Evolutionary conservation across 2,329 filamentous ascomycete species (phyloP), one percentile per base, ranked within the genome.

Genomic region (Aspergillus ochraceoroseus): DNA sequence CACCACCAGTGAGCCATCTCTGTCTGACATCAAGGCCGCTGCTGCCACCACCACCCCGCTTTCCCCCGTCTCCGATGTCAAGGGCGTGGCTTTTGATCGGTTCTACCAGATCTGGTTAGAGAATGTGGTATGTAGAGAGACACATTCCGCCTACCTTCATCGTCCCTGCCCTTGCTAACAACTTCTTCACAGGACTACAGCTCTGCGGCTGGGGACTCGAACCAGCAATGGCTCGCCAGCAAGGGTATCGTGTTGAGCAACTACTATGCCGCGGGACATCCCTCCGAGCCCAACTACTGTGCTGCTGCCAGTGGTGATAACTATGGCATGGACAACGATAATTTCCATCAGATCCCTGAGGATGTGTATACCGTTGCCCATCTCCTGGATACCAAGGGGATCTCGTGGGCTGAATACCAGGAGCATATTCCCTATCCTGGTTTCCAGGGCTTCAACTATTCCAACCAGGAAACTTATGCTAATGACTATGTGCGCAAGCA

Each of bases 401-500:
- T 87, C 57, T 71, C 74, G 1, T 87, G 82, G 82, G 82, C 70
- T 40, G 70, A 81, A 48, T 92, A 90, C 65, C 78, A 89, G 60
- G 85, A 92, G 59, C 80, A 87, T 55, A 74, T 84, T 74, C 86
- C 85, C 4, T 87, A 80, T 63, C 73, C 78, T 3, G 86, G 86
- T 7, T 90, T 79, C 62, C 74, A 85, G 61, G 85, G 84, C 29
- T 63, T 64, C 14, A 70, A 67, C 1, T 86, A 71, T 60, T 71
- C 77, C 41, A 87, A 77, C 33, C 50, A 53, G 27, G 28, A 44
- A 51, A 85, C 75, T 2, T 75, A 76, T 20, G 73, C 75, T 33
- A 85, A 88, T 55, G 79, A 83, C 66, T 92, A 92, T 58, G 85
- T 90, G 5, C 80, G 87, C 57, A 90, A 92, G 68, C 86, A 92